phyloP scores from a whole-genome alignment of 345 rosid genomes.

The Corymbia maculata region DNA sequence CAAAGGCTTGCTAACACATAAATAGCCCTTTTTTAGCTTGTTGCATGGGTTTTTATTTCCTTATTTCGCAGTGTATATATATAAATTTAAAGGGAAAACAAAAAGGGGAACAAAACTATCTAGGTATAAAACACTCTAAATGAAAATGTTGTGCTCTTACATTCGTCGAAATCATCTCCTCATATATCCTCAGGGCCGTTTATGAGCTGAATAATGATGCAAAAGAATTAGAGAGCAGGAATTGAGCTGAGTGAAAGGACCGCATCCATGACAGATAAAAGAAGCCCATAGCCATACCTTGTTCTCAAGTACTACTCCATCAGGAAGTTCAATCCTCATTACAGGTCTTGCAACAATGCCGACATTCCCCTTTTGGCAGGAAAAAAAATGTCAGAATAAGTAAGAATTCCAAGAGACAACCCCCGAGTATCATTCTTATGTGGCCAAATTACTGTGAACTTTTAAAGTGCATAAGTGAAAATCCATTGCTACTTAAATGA shows the following conservation, averaged over 20 bases:
- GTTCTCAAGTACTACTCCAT: constrained; percentile 22
- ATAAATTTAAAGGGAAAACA: background rate
- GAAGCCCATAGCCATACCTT: constrained; percentile 10
- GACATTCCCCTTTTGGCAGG: constrained; percentile 24
- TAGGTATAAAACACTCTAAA: background rate
- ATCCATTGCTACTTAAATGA: background rate
- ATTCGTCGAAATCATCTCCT: background rate
- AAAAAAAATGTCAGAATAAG: background rate
- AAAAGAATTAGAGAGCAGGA: background rate
- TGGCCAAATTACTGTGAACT: background rate
- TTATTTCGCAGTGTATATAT: background rate
- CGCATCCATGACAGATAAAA: background rate
- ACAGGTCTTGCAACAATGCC: constrained; percentile 36
- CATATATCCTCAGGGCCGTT: constrained; percentile 16
- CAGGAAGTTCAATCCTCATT: constrained; percentile 33
- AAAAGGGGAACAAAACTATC: background rate
- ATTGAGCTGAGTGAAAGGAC: background rate
- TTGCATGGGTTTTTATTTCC: background rate
- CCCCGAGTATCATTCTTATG: background rate
- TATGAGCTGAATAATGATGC: constrained; percentile 20
- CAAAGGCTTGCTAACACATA: background rate
- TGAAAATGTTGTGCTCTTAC: background rate
- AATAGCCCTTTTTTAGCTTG: background rate
- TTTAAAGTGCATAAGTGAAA: background rate
- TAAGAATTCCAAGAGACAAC: background rate